These are phyloP conservation scores for Onygena corvina DNA, from an alignment of 2,329 filamentous ascomycete species.

Conservation along the genomic window DNA sequence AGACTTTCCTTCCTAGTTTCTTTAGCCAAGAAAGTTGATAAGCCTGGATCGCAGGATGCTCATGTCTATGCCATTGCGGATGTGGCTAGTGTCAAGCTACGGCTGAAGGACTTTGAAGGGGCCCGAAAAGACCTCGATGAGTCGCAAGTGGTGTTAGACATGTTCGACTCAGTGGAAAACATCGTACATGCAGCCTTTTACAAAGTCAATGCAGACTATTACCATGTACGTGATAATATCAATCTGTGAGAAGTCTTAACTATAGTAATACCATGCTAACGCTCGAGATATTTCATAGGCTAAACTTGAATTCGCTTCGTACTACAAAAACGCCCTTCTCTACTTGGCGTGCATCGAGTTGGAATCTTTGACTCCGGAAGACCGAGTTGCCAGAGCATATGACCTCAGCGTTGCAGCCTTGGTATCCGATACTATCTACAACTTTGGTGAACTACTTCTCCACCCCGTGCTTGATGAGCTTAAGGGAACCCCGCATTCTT, in stretches of 20 bases:
- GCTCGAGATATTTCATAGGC: slow-evolving; percentile 34
- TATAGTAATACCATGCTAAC: background rate
- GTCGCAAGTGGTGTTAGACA: slow-evolving; percentile 77
- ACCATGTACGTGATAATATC: slow-evolving; percentile 48
- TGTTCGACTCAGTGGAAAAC: slow-evolving; percentile 88
- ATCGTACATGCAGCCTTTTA: slow-evolving; percentile 96
- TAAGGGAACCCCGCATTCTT: slow-evolving; percentile 59
- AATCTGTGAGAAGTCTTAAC: background rate
- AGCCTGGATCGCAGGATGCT: slow-evolving; percentile 85
- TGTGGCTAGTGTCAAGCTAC: slow-evolving; percentile 75
- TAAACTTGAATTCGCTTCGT: slow-evolving; percentile 85
- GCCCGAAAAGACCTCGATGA: slow-evolving; percentile 76
- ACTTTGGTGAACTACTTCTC: slow-evolving; percentile 96
- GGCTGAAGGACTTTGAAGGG: slow-evolving; percentile 65
- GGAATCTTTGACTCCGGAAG: slow-evolving; percentile 56
- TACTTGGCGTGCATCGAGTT: slow-evolving; percentile 95
- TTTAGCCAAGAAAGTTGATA: slow-evolving; percentile 78
- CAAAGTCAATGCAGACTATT: slow-evolving; percentile 87
- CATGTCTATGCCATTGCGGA: slow-evolving; percentile 88
- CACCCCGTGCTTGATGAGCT: slow-evolving; percentile 90
- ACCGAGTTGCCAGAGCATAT: slow-evolving; percentile 75
- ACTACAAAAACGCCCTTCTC: slow-evolving; percentile 94
- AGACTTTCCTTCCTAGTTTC: slow-evolving; percentile 72
- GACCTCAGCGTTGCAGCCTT: slow-evolving; percentile 86
- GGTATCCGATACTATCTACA: slow-evolving; percentile 92